Evolutionary conservation across 768 basidiomycete genomes (phyloP).

Genomic region (Podaxis pistillaris): DNA sequence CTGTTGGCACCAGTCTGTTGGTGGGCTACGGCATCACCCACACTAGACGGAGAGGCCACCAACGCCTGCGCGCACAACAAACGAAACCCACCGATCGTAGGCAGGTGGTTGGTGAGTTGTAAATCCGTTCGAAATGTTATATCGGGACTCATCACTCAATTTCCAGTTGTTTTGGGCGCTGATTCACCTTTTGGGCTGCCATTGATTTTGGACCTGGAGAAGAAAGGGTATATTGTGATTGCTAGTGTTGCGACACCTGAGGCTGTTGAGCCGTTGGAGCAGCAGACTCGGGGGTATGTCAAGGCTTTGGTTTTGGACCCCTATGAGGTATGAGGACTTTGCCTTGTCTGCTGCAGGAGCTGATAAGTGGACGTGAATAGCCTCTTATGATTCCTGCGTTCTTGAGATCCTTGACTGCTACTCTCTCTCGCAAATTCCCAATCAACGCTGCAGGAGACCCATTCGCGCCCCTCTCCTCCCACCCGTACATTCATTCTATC

Average conservation of each 20-base stretch:
- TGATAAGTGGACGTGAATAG: conserved; percentile 33
- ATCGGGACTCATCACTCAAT: conserved; percentile 9
- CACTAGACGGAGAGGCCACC: background rate
- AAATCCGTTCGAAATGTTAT: background rate
- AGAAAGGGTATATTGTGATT: conserved; percentile 80
- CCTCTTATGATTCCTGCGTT: conserved; percentile 72
- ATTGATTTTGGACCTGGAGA: conserved; percentile 71
- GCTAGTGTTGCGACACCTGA: conserved; percentile 72
- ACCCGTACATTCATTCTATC: conserved; percentile 74
- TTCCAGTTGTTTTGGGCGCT: conserved; percentile 75
- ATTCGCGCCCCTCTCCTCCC: conserved; percentile 59
- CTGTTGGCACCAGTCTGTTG: conserved; percentile 60
- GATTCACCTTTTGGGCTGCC: conserved; percentile 73
- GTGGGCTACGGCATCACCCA: conserved; percentile 46
- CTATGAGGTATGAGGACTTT: conserved; percentile 50
- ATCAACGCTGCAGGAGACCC: conserved; percentile 80
- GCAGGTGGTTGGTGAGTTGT: conserved; percentile 65
- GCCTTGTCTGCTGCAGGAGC: background rate
- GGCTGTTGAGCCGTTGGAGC: conserved; percentile 64
- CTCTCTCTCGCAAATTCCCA: conserved; percentile 81
- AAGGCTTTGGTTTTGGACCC: conserved; percentile 83
- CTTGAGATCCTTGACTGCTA: conserved; percentile 76
- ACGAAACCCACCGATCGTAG: conserved; percentile 51
- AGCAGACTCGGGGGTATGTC: conserved; percentile 68
- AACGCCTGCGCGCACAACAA: conserved; percentile 39